These are phyloP conservation scores for Blyttiomyces sp. DNA, from an alignment of 371 early-diverging fungal genomes.

Conservation along the genomic window DNA sequence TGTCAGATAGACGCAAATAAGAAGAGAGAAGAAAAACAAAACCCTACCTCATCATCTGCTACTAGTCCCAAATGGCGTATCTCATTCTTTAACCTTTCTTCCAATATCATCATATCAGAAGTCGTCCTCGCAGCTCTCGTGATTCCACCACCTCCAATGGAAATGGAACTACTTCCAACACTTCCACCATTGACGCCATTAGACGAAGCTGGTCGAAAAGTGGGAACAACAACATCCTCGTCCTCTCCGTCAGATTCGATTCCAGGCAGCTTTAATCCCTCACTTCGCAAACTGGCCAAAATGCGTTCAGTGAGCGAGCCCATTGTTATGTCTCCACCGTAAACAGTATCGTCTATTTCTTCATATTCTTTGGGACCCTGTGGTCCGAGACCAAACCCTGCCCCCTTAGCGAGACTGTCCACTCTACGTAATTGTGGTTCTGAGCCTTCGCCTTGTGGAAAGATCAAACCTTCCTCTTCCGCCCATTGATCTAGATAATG, in stretches of 20 bases:
- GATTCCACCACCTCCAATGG: not conserved
- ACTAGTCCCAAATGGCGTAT: conserved; percentile 75
- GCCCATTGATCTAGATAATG: conserved; percentile 79
- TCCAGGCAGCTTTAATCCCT: conserved; percentile 37
- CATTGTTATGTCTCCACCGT: conserved; percentile 48
- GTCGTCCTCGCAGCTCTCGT: conserved; percentile 9
- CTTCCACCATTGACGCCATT: conserved; percentile 52
- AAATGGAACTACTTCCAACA: not conserved
- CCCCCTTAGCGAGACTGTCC: not conserved
- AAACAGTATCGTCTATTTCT: conserved; percentile 41
- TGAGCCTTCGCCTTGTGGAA: conserved; percentile 33
- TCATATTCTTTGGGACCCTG: conserved; percentile 28
- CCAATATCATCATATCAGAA: conserved; percentile 44
- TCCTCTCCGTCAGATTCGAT: conserved; percentile 44
- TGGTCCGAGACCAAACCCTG: not conserved
- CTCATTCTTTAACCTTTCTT: conserved; percentile 79
- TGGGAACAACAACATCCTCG: not conserved
- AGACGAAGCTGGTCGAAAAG: too few species aligned
- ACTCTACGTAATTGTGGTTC: not conserved
- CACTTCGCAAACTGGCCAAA: conserved; percentile 64
- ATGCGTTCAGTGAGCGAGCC: conserved; percentile 73
- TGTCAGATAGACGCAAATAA: too few species aligned
- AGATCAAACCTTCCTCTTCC: conserved; percentile 64
- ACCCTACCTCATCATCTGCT: conserved; percentile 66
- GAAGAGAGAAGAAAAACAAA: conserved; percentile 2